phyloP scores from a whole-genome alignment of 1,284 basidiomycete species.

The Boletus sp. region DNA sequence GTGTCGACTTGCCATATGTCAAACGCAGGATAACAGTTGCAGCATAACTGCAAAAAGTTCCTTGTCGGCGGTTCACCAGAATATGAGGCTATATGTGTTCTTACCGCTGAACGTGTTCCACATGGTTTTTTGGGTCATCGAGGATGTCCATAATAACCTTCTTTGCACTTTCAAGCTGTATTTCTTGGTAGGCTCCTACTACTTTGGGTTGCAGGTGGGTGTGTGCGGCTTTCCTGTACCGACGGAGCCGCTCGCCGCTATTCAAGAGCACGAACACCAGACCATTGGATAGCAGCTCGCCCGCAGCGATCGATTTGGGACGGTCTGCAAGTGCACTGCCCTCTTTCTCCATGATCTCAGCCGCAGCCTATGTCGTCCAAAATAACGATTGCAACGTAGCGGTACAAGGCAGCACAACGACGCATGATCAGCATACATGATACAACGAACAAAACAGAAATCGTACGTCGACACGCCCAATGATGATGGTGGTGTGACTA shows the following conservation, averaged over 20 bases:
- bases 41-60: slow-evolving; percentile 47
- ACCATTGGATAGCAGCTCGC: slow-evolving; percentile 25
- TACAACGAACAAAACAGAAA: not conserved
- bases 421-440: not conserved
- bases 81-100: not conserved
- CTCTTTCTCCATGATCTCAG: slow-evolving; percentile 37
- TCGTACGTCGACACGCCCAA: slow-evolving; percentile 34
- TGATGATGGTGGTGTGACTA: slow-evolving; percentile 24
- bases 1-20: slow-evolving; percentile 57
- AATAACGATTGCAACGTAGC: not conserved
- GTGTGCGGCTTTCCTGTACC: slow-evolving; percentile 34
- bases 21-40: slow-evolving; percentile 61
- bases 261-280: slow-evolving; percentile 23
- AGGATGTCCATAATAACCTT: slow-evolving; percentile 39
- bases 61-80: not conserved
- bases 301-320: slow-evolving; percentile 30
- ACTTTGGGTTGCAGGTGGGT: slow-evolving; percentile 37
- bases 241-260: slow-evolving; percentile 29
- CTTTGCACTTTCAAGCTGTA: slow-evolving; percentile 37
- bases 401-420: too few species aligned
- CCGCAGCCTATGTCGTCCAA: slow-evolving; percentile 17
- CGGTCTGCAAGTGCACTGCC: slow-evolving; percentile 32
- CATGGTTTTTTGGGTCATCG: slow-evolving; percentile 34
- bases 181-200: slow-evolving; percentile 30
- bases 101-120: slow-evolving; percentile 32